phyloP scores from a whole-genome alignment of 208 protist genomes.

The Wallacemonas sp. region DNA sequence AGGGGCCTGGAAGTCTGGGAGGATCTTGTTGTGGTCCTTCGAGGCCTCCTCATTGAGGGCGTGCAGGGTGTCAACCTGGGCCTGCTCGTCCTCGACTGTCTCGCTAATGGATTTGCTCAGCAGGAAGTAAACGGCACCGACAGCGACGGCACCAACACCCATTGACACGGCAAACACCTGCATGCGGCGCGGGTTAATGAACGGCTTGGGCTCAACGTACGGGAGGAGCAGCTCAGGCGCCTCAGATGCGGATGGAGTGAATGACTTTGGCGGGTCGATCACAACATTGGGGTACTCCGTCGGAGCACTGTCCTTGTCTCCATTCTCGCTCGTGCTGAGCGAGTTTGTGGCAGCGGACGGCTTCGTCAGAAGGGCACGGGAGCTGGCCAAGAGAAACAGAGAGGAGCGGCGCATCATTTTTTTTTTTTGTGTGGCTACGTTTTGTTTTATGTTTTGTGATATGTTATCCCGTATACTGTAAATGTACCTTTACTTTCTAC shows the following conservation, averaged over 20 bases:
- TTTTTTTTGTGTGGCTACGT: constrained; percentile 1
- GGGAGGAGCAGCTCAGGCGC: constrained; percentile 70
- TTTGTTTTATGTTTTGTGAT: background rate
- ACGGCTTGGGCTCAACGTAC: constrained; percentile 81
- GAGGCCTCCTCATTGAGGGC: constrained; percentile 54
- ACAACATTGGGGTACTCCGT: constrained; percentile 9
- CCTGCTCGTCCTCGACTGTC: constrained; percentile 54
- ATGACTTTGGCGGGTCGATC: constrained; percentile 23
- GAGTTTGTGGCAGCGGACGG: background rate
- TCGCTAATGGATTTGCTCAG: constrained; percentile 72
- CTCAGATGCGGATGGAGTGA: constrained; percentile 52
- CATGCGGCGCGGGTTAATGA: constrained; percentile 63
- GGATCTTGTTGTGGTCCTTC: constrained; percentile 36
- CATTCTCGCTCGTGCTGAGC: constrained; percentile 7
- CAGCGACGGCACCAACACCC: constrained; percentile 52
- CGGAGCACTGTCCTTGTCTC: background rate
- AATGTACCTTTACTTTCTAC: background rate
- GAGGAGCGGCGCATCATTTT: constrained; percentile 10
- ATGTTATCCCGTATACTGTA: background rate
- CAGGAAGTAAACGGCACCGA: constrained; percentile 68
- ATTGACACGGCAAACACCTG: constrained; percentile 75
- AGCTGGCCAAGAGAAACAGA: background rate
- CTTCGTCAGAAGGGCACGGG: background rate
- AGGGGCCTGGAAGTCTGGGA: constrained; percentile 65
- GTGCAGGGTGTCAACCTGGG: constrained; percentile 43